Evolutionary conservation across 2,329 filamentous ascomycete species (phyloP), one percentile per base, ranked within the genome.

Genomic region (Talaromyces sp.): DNA sequence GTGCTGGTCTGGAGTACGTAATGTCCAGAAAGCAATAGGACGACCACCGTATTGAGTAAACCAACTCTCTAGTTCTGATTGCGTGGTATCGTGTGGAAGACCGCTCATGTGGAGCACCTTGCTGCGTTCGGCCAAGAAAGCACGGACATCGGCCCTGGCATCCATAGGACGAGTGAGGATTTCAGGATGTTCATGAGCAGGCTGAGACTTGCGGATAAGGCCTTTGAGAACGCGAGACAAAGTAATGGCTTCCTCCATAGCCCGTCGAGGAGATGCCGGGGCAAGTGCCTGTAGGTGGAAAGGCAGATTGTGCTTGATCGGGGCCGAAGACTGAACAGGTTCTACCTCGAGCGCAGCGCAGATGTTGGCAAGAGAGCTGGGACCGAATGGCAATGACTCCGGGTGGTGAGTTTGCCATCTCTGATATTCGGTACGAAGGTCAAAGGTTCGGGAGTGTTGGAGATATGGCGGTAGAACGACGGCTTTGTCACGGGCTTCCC

Each of bases 81-180:
- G 95, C 1, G 95, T 99, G 41, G 95, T 99, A 73, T 99, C 95
- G 77, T 99, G 95, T 52, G 95, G 95, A 61, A 99, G 85, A 58
- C 95, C 95, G 73, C 93, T 97, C 89, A 99, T 94, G 80, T 99
- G 95, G 64, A 99, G 87, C 45, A 99, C 94, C 82, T 99, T 99
- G 84, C 93, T 97, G 67, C 95, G 89, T 82, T 99, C 95, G 2
- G 92, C 92, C 65, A 99, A 83, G 82, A 99, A 99, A 62, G 95
- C 95, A 71, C 95, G 88, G 52, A 99, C 95, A 79, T 99, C 95
- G 68, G 95, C 95, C 72, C 93, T 88, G 66, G 95, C 95, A 81
- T 99, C 95, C 90, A 98, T 96, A 54, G 95, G 95, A 67, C 94
- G 89, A 61, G 92, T 96, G 64, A 99, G 83, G 47, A 99, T 94